These are phyloP conservation scores for Novakomyces olei DNA, from an alignment of 805 yeast species.

Conservation along the genomic window DNA sequence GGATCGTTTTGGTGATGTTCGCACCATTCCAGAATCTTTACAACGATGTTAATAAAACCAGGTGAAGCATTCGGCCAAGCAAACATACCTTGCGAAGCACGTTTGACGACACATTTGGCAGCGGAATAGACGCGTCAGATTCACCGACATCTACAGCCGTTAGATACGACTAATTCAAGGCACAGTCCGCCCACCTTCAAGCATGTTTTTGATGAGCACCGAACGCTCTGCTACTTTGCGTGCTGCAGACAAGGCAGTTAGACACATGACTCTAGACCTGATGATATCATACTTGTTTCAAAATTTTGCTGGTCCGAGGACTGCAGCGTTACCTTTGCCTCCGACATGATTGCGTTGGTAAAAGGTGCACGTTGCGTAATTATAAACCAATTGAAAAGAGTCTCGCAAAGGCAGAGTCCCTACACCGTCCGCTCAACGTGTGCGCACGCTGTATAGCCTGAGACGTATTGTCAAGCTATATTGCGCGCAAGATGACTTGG, in stretches of 20 bases:
- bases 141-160: slow-evolving; percentile 21
- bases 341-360: not conserved
- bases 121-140: slow-evolving; percentile 55
- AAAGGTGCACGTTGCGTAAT: slow-evolving; percentile 1
- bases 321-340: no score
- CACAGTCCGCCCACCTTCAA: slow-evolving; percentile 51
- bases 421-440: no score
- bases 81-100: slow-evolving; percentile 70
- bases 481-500: no score
- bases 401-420: no score
- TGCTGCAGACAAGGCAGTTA: slow-evolving; percentile 10
- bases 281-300: no score
- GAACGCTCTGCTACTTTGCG: slow-evolving; percentile 72
- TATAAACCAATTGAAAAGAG: no score
- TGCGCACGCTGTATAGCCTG: no score
- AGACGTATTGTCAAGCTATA: no score
- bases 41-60: no score
- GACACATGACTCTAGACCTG: no score
- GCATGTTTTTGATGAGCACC: slow-evolving; percentile 62
- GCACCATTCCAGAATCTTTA: slow-evolving; percentile 95
- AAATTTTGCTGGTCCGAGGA: no score
- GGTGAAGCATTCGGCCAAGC: no score
- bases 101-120: slow-evolving; percentile 66
- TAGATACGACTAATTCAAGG: not conserved
- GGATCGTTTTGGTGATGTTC: slow-evolving; percentile 65